Evolutionary conservation across 768 basidiomycete species (phyloP), one percentile per base, ranked within the genome.

Genomic region (Mycena albidolilacea): DNA sequence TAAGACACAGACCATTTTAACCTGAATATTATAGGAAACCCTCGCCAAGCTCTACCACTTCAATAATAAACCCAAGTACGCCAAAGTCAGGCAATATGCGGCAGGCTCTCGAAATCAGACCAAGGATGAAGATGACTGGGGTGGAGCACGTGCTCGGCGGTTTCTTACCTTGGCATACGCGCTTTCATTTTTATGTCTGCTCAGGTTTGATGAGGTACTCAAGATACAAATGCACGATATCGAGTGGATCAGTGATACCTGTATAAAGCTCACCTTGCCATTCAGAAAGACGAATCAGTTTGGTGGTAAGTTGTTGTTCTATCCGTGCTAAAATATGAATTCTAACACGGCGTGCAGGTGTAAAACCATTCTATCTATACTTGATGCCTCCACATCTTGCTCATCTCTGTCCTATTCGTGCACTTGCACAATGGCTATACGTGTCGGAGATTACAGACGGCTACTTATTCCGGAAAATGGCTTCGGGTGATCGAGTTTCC

Each of bases 201-300:
- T 84, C 0, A 78, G 79, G 1, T 77, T 80, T 54, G 81, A 83
- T 58, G 82, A 84, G 55, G 83, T 80, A 0, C 74, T 84, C 0
- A 81, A 81, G 58, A 81, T 84, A 12, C 73, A 79, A 38, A 39
- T 73, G 8, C 74, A 81, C 14, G 70, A 84, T n/a, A 73, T 83
- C n/a, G 55, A 64, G 8, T 39, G 71, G 38, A n/a, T 75, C 10
- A 30, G 57, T 7, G 65, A 62, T 4, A 67, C 43, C 0, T 70
- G 67, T n/a, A 64, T 81, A 9, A 69, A 71, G 19, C 38, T 60
- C 15, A 60, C 38, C 38, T 41, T 60, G 30, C 30, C 30, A 30
- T 30, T 30, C 30, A 30, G 30, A 30, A 30, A 30, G 30, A 30
- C 57, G 0, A 39, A 39, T n/a, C 58, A 60, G 19, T 60, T 60